These are phyloP conservation scores for Aspergillus arachidicola DNA, from an alignment of 2,329 filamentous ascomycete genomes.

Conservation along the genomic window DNA sequence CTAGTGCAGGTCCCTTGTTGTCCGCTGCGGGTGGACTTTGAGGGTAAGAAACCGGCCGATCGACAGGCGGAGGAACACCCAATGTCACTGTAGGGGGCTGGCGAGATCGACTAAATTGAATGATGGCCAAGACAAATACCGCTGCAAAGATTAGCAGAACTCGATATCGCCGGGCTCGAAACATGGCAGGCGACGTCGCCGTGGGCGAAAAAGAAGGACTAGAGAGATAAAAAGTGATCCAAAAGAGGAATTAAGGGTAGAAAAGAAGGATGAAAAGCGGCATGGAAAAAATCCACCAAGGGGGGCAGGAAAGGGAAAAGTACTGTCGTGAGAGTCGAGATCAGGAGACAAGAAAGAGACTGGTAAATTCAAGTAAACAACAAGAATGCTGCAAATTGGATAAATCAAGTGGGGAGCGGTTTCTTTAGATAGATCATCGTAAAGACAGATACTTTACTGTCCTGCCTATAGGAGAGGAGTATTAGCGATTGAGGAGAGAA, in stretches of 20 bases:
- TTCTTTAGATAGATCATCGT: background rate
- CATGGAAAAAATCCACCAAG: background rate
- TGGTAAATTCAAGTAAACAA: background rate
- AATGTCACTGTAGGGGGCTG: conserved; percentile 28
- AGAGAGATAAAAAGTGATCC: background rate
- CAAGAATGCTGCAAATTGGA: background rate
- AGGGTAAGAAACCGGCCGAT: conserved; percentile 16
- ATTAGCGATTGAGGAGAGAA: background rate
- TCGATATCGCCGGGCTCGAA: conserved; percentile 53
- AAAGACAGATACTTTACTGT: background rate
- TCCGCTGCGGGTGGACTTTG: conserved; percentile 13
- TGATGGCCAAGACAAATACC: conserved; percentile 48
- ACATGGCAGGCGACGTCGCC: conserved; percentile 37
- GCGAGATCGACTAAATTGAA: conserved; percentile 54
- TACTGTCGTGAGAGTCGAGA: background rate
- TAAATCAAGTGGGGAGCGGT: background rate
- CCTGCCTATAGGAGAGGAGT: background rate
- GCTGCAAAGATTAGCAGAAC: conserved; percentile 49
- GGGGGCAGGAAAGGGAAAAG: background rate
- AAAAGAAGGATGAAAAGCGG: background rate
- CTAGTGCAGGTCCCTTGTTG: background rate
- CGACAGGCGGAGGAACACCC: conserved; percentile 18
- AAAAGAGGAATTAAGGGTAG: background rate
- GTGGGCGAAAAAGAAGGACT: conserved; percentile 8
- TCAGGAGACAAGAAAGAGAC: background rate